phyloP scores from a whole-genome alignment of 495 filamentous ascomycete genomes.

The Penicillium waksmanii region DNA sequence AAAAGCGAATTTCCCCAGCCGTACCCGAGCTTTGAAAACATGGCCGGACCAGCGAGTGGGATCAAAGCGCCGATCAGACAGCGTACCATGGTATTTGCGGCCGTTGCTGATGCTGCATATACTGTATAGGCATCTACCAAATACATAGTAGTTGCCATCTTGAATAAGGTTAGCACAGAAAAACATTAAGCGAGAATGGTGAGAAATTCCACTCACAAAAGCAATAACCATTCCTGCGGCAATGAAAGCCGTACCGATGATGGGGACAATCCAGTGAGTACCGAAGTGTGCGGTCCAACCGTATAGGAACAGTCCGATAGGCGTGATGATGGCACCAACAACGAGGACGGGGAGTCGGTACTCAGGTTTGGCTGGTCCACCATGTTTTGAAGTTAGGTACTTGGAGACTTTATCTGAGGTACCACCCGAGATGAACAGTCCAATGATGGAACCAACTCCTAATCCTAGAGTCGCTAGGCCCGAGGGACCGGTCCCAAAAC shows the following conservation, averaged over 20 bases:
- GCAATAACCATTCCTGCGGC: conserved; percentile 58
- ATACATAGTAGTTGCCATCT: conserved; percentile 41
- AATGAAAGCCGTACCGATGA: conserved; percentile 66
- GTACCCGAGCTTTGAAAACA: conserved; percentile 48
- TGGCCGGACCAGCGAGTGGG: conserved; percentile 44
- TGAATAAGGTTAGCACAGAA: conserved; percentile 52
- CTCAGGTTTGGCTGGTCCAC: conserved; percentile 34
- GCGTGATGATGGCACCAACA: conserved; percentile 57
- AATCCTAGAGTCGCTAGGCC: conserved; percentile 61
- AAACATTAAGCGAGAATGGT: conserved; percentile 24
- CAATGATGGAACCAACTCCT: conserved; percentile 54
- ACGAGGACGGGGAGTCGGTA: conserved; percentile 56
- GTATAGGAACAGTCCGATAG: conserved; percentile 70
- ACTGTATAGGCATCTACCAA: conserved; percentile 68
- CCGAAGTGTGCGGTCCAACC: conserved; percentile 62
- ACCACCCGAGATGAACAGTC: conserved; percentile 38
- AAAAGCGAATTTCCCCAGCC: conserved; percentile 52
- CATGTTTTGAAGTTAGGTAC: conserved; percentile 3
- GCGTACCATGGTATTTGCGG: conserved; percentile 59
- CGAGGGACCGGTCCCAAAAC: conserved; percentile 57
- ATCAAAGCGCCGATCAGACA: conserved; percentile 63
- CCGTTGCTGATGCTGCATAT: conserved; percentile 71
- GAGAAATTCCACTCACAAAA: not conserved
- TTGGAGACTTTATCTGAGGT: conserved; percentile 37
- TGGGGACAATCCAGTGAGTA: conserved; percentile 68